Percentiles rank a stretch among this genome's conserved stretches.
Evolutionary conservation across 2,329 filamentous ascomycete genomes (phyloP).

Genomic region (Fusarium continuum): DNA sequence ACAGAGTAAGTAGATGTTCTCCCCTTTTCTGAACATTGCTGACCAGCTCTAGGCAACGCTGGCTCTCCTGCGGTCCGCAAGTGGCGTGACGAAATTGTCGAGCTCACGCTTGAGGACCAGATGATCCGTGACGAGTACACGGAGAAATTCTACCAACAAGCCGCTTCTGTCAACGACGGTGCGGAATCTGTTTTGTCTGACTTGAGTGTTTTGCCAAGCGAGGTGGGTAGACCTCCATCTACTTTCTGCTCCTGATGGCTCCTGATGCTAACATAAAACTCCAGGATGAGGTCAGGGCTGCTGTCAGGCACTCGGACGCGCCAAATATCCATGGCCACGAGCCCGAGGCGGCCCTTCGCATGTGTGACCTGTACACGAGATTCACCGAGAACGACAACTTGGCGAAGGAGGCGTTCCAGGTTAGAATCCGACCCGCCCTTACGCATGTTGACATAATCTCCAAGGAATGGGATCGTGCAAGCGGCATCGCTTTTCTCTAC

Average conservation of each 20-base stretch:
- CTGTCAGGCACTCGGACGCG: neutral
- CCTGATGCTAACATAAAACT: neutral
- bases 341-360: neutral
- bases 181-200: neutral
- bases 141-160: neutral
- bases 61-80: neutral
- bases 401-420: neutral
- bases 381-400: neutral
- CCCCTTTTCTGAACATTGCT: neutral
- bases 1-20: neutral
- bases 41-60: neutral
- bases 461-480: slow-evolving; percentile 3
- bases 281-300: neutral
- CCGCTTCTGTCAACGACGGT: neutral
- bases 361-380: neutral
- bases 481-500: neutral
- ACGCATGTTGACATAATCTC: slow-evolving; percentile 1
- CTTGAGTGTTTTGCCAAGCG: neutral
- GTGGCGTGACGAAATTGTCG: neutral
- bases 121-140: neutral
- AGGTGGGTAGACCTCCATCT: neutral
- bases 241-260: neutral
- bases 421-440: neutral
- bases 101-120: neutral
- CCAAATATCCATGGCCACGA: neutral